Conservation (phyloP, 441 rosid genomes). For the Jatropha podagrica region DNA sequence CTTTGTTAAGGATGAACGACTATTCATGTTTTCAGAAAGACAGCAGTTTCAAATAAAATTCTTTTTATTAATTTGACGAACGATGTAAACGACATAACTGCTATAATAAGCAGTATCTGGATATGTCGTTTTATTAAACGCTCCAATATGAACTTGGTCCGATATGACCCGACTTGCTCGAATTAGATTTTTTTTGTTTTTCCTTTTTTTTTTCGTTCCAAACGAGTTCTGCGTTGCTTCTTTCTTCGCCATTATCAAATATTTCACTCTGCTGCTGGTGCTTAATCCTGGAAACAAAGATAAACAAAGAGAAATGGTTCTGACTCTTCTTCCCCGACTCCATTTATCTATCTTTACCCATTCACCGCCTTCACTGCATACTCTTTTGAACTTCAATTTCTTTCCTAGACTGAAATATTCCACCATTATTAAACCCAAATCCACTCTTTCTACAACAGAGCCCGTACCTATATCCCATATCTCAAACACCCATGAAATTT, state of each 20-base stretch:
- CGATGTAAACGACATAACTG: too few relatives aligned
- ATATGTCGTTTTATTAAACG: too few relatives aligned
- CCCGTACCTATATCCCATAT: constrained; percentile 48
- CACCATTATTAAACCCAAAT: constrained; percentile 32
- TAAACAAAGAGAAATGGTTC: constrained; percentile 29
- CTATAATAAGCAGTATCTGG: too few relatives aligned
- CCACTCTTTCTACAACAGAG: constrained; percentile 50
- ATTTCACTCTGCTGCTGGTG: neutral
- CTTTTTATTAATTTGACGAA: too few relatives aligned
- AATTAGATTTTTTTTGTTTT: too few relatives aligned
- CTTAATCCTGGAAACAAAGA: neutral
- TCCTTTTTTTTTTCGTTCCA: neutral
- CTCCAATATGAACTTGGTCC: too few relatives aligned
- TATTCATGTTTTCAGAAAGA: too few relatives aligned
- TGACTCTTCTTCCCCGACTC: constrained; percentile 52
- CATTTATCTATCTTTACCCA: constrained; percentile 35
- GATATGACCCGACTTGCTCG: too few relatives aligned
- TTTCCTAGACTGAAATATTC: constrained; percentile 28
- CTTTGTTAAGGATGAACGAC: too few relatives aligned
- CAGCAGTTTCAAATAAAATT: too few relatives aligned
- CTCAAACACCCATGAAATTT: neutral
- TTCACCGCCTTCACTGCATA: constrained; percentile 23
- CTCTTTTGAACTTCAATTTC: constrained; percentile 30
- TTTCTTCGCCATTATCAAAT: neutral
- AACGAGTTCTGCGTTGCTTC: neutral